phyloP scores from a whole-genome alignment of 208 protist species.

The Acanthamoeba castellanii region DNA sequence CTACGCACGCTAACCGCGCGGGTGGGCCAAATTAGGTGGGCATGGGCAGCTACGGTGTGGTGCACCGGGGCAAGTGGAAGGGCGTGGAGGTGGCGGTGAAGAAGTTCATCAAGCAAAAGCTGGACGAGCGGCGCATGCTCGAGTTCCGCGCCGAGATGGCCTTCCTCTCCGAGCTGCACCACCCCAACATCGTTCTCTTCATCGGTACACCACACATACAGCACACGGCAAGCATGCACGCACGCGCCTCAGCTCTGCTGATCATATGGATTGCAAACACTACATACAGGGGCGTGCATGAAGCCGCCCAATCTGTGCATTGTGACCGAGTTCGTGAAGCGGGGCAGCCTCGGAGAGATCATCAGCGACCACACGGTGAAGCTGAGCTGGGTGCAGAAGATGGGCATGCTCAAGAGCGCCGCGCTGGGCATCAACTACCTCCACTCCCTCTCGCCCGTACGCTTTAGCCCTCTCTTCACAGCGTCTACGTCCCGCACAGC shows the following conservation, averaged over 20 bases:
- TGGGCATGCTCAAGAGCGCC: constrained; percentile 42
- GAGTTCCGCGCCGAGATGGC: constrained; percentile 67
- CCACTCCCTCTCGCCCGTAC: constrained; percentile 72
- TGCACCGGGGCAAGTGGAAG: constrained; percentile 38
- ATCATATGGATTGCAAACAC: no score
- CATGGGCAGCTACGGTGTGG: constrained; percentile 15
- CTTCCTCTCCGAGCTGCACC: constrained; percentile 55
- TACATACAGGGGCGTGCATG: background rate
- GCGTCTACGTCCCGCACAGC: no score
- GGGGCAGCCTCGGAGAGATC: constrained; percentile 31
- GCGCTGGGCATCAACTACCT: constrained; percentile 86
- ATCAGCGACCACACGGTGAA: background rate
- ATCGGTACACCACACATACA: background rate
- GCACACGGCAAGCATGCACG: no score
- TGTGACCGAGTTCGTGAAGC: constrained; percentile 49
- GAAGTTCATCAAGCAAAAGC: constrained; percentile 69
- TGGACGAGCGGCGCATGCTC: constrained; percentile 42
- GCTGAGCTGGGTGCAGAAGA: constrained; percentile 72
- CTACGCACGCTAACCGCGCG: no score
- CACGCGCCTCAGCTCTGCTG: no score
- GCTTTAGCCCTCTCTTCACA: background rate
- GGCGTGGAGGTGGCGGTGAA: constrained; percentile 57
- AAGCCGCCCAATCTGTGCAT: constrained; percentile 49
- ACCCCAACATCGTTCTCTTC: constrained; percentile 68
- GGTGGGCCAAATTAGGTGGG: background rate